Percentiles rank a stretch among this genome's conserved stretches.
Conservation (phyloP, 768 basidiomycete species). For the Lyophyllum decastes region DNA sequence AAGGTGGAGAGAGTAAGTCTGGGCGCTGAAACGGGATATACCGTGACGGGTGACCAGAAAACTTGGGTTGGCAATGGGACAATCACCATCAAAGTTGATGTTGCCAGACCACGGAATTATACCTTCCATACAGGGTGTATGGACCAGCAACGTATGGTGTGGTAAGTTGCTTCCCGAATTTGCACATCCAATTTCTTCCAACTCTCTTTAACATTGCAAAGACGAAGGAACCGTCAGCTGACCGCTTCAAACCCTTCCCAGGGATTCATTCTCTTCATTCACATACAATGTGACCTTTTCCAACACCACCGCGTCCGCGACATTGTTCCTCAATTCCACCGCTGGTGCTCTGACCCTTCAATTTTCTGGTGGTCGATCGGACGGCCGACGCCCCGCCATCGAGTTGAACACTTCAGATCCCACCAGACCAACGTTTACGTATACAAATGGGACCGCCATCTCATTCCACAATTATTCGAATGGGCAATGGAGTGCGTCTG, state of each 20-base stretch:
- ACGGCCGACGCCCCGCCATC: not conserved
- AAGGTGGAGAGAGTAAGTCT: not conserved
- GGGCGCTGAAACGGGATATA: not conserved
- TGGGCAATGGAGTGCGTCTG: not conserved
- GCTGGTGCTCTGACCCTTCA: not conserved
- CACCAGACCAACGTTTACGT: not conserved
- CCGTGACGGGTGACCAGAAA: not conserved
- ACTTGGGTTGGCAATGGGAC: not conserved
- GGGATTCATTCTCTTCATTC: not conserved
- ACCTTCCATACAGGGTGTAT: not conserved
- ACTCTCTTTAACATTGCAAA: not conserved
- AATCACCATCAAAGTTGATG: not conserved
- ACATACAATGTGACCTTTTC: not conserved
- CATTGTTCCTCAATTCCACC: not conserved
- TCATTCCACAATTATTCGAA: not conserved
- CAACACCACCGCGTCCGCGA: not conserved
- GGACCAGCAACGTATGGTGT: not conserved
- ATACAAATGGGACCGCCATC: not conserved
- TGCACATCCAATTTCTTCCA: not conserved
- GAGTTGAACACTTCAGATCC: not conserved
- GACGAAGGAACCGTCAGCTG: no score
- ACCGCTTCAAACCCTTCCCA: not conserved
- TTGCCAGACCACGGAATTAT: not conserved
- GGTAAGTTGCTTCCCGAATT: no score
- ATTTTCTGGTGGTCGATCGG: not conserved